Evolutionary conservation across 2,329 filamentous ascomycete genomes (phyloP).

Genomic region (Botrytis tulipae): DNA sequence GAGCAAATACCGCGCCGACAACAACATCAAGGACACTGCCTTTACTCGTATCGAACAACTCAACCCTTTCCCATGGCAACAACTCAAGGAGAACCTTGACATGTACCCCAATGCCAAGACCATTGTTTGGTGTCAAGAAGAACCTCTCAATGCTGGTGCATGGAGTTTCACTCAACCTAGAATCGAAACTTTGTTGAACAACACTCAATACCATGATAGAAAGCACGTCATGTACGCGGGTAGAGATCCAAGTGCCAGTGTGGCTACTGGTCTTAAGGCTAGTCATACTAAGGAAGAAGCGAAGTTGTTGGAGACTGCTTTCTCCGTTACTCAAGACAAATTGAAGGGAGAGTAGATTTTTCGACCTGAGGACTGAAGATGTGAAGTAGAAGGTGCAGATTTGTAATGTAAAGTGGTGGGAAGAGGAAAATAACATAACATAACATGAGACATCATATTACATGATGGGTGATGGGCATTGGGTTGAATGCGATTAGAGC

Average conservation of each 20-base stretch:
- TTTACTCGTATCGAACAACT: constrained; percentile 96
- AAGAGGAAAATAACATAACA: not conserved
- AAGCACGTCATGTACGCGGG: constrained; percentile 98
- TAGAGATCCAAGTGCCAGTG: constrained; percentile 86
- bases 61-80: constrained; percentile 98
- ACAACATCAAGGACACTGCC: constrained; percentile 85
- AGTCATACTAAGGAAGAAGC: constrained; percentile 90
- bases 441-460: not conserved
- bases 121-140: constrained; percentile 96
- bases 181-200: constrained; percentile 92
- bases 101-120: constrained; percentile 96
- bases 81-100: constrained; percentile 95
- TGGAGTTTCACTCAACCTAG: constrained; percentile 98
- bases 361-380: not conserved
- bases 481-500: constrained; percentile 23
- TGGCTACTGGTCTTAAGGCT: constrained; percentile 88
- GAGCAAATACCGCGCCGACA: constrained; percentile 83
- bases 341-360: constrained; percentile 53
- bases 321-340: constrained; percentile 65
- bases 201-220: constrained; percentile 87
- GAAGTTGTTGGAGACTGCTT: constrained; percentile 69
- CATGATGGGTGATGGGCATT: constrained; percentile 6
- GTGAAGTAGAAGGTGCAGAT: not conserved
- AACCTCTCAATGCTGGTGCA: constrained; percentile 93
- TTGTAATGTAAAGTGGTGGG: constrained; percentile 19